Conservation (phyloP, 164 flowering plant genomes). For the Stephania cephalantha region DNA sequence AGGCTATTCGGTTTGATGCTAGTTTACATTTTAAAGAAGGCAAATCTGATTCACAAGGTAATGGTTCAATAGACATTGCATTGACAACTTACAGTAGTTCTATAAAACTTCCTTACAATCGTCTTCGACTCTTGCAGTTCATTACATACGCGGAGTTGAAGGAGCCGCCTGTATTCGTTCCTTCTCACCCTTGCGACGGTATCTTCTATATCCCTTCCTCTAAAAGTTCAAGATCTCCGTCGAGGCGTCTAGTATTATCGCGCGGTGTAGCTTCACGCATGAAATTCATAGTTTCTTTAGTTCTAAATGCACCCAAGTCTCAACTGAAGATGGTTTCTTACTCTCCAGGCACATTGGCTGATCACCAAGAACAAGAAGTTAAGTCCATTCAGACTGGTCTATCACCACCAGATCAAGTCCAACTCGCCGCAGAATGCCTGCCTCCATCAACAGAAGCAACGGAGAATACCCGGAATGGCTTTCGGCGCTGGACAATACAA, state of each 20-base stretch:
- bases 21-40: slow-evolving; percentile 47
- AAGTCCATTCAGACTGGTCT: slow-evolving; percentile 28
- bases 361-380: slow-evolving; percentile 36
- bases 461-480: slow-evolving; percentile 17
- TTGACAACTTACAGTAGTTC: neutral
- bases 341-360: slow-evolving; percentile 25
- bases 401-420: slow-evolving; percentile 55
- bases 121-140: slow-evolving; percentile 47
- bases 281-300: too few species aligned
- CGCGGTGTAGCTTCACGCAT: too few species aligned
- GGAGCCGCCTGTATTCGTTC: slow-evolving; percentile 66
- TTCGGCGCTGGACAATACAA: slow-evolving; percentile 63
- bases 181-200: slow-evolving; percentile 64
- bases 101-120: slow-evolving; percentile 10
- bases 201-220: neutral
- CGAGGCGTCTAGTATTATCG: too few species aligned
- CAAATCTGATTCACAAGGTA: slow-evolving; percentile 83
- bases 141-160: slow-evolving; percentile 55
- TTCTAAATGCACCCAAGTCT: neutral
- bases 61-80: neutral
- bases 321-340: slow-evolving; percentile 4
- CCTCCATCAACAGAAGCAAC: slow-evolving; percentile 19
- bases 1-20: slow-evolving; percentile 45
- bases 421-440: slow-evolving; percentile 50
- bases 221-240: neutral